phyloP scores from a whole-genome alignment of 495 filamentous ascomycete genomes.

The Aspergillus saccharolyticus region DNA sequence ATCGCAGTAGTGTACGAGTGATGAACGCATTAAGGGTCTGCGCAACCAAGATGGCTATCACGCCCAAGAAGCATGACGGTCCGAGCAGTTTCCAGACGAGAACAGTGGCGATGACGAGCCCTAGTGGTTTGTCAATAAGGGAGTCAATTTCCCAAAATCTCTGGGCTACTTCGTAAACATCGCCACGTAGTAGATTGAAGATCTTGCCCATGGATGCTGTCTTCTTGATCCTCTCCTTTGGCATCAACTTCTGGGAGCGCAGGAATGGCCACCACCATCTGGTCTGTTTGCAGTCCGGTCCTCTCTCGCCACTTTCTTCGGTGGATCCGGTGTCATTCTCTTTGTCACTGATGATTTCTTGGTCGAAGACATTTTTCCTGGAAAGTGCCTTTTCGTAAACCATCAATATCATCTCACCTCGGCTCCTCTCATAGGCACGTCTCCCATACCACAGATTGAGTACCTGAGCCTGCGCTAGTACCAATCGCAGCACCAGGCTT shows the following conservation, averaged over 20 bases:
- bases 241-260: constrained; percentile 12
- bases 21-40: constrained; percentile 61
- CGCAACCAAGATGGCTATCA: constrained; percentile 57
- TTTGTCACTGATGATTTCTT: constrained; percentile 21
- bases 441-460: constrained; percentile 71
- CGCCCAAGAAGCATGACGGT: constrained; percentile 69
- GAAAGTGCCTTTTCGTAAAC: constrained; percentile 78
- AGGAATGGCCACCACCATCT: constrained; percentile 17
- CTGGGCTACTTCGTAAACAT: constrained; percentile 80
- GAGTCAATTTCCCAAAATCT: constrained; percentile 72
- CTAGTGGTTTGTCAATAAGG: constrained; percentile 65
- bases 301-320: constrained; percentile 1
- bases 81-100: constrained; percentile 73
- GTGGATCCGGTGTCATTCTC: constrained; percentile 3
- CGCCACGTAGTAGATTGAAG: constrained; percentile 70
- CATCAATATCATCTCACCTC: constrained; percentile 85
- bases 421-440: constrained; percentile 69
- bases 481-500: constrained; percentile 54
- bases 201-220: constrained; percentile 79
- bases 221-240: constrained; percentile 37
- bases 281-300: constrained; percentile 7
- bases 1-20: constrained; percentile 53
- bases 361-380: constrained; percentile 62
- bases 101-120: constrained; percentile 58
- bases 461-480: constrained; percentile 60